These are phyloP conservation scores for Maudiozyma humilis DNA, from an alignment of 1,139 yeast genomes.

Conservation along the genomic window DNA sequence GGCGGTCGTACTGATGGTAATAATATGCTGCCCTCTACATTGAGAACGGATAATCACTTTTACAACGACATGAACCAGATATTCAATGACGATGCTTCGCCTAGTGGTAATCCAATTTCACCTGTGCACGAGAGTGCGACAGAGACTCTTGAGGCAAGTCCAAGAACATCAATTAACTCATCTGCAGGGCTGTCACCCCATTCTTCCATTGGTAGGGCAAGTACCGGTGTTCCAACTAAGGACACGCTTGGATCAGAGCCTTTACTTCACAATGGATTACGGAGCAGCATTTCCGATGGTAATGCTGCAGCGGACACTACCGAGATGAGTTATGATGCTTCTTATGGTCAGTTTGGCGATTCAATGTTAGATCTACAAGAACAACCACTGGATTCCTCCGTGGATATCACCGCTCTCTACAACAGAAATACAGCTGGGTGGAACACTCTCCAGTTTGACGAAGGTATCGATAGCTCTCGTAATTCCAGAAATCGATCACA, in stretches of 20 bases:
- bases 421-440: conserved; percentile 24
- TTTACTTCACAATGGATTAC: conserved; percentile 15
- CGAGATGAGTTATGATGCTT: conserved; percentile 16
- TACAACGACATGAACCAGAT: conserved; percentile 24
- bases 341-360: conserved; percentile 19
- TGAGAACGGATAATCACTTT: conserved; percentile 20
- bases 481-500: neutral
- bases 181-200: conserved; percentile 12
- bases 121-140: neutral
- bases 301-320: neutral
- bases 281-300: conserved; percentile 7
- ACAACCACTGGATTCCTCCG: conserved; percentile 20
- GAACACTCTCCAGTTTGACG: conserved; percentile 24
- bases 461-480: neutral
- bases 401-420: conserved; percentile 27
- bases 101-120: neutral
- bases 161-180: conserved; percentile 9
- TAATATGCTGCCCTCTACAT: conserved; percentile 33
- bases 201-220: conserved; percentile 18
- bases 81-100: conserved; percentile 7
- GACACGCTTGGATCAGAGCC: conserved; percentile 17
- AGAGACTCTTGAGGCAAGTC: conserved; percentile 6
- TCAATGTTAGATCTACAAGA: conserved; percentile 14
- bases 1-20: neutral
- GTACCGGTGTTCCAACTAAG: conserved; percentile 8